These are phyloP conservation scores for Wickerhamomyces xylosicus DNA, from an alignment of 805 yeast genomes.

Conservation along the genomic window DNA sequence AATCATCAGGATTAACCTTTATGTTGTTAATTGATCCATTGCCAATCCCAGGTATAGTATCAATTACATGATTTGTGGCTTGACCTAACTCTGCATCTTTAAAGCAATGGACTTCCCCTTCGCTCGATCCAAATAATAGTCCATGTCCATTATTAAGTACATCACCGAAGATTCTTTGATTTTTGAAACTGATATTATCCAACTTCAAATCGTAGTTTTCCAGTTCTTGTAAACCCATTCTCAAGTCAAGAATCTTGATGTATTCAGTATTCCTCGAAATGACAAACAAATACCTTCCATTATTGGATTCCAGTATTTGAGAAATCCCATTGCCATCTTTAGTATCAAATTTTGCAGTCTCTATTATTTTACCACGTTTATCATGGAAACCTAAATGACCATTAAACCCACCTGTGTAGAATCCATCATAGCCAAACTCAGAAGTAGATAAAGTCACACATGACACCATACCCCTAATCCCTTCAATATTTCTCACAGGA, in stretches of 20 bases:
- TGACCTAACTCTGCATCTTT: conserved; percentile 17
- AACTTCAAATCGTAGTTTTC: conserved; percentile 2
- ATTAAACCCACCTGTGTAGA: conserved; percentile 21
- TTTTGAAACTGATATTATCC: conserved; percentile 4
- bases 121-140: conserved; percentile 18
- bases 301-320: conserved; percentile 25
- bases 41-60: neutral
- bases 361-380: conserved; percentile 12
- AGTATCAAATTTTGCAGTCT: conserved; percentile 2
- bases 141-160: conserved; percentile 16
- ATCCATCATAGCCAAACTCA: conserved; percentile 6
- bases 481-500: conserved; percentile 8
- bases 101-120: conserved; percentile 13
- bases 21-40: conserved; percentile 9
- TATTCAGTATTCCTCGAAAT: conserved; percentile 20
- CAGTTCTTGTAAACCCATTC: conserved; percentile 19
- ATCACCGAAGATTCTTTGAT: conserved; percentile 18
- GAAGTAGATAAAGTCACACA: conserved; percentile 5
- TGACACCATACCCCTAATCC: conserved; percentile 14
- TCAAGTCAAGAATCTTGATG: conserved; percentile 25
- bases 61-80: neutral
- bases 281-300: conserved; percentile 25
- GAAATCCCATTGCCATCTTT: conserved; percentile 21
- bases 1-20: conserved; percentile 10
- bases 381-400: conserved; percentile 23